Base-by-base conservation (phyloP, 805 yeast species). In the Lipomyces chichibuensis region DNA sequence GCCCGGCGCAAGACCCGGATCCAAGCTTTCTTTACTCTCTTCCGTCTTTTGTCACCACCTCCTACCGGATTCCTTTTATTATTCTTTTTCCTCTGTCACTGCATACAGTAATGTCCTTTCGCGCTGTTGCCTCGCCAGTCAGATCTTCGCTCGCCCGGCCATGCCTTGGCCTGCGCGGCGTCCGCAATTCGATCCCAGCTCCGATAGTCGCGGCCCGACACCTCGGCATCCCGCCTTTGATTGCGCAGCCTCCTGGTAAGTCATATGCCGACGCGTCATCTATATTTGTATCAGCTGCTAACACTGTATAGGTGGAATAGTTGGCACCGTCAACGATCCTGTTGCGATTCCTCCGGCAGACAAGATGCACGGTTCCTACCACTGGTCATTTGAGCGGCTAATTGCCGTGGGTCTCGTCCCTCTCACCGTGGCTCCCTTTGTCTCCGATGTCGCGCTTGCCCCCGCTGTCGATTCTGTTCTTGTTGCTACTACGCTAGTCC, bases 301-400 rank as follows among this genome's bases (percentile, higher is more conserved):
- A 58, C 91, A 79, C 94, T 96, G 46, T 2, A 91, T 98, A 56
- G 98, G 98, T 51, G 84, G 89, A 77, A 88, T 94, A 65, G 88
- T 88, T 58, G 98, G 98, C n/a, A 87, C 93, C 6, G 97, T 93
- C 59, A 95, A 94, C 78, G 98, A 95, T 69, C 92, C 98, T 17
- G 89, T 84, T 74, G 80, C 81, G 43, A 80, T 86, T 17, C 98
- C 98, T 52, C 78, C 82, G 53, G 77, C 87, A 4, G 82, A 85
- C 74, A 85, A 83, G 71, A 75, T 82, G 60, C 93, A 92, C 75
- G 98, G 98, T 59, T 90, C 96, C 29, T 84, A 86, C 77, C 98
- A 93, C 82, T 94, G 99, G 99, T 82, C 90, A n/a, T 87, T 88
- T 74, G 99, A 94, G 82, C 86, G 91, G 73, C 74, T 85, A 3